Evolutionary conservation across 305 asterid genomes (phyloP).

Genomic region (Fraxinus albicans): DNA sequence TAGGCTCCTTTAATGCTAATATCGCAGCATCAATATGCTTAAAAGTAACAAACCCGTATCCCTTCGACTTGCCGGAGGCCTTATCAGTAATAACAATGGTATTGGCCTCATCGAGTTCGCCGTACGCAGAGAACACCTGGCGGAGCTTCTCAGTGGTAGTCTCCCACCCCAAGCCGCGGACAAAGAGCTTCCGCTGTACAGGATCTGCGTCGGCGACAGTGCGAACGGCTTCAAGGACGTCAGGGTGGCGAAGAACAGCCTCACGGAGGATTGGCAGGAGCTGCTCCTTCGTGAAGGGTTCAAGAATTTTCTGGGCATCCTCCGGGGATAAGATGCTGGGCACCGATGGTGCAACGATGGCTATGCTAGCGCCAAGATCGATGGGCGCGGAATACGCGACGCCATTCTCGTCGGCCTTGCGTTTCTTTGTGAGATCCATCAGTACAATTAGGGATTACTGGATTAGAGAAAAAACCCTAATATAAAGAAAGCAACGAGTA

Average conservation of each 20-base stretch:
- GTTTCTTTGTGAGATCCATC: constrained; percentile 85
- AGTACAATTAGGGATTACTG: not conserved
- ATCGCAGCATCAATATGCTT: constrained; percentile 83
- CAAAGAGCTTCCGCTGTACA: constrained; percentile 73
- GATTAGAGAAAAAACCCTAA: not conserved
- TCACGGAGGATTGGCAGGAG: constrained; percentile 70
- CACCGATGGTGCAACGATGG: constrained; percentile 30
- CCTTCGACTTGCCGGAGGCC: constrained; percentile 74
- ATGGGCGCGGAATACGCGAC: constrained; percentile 41
- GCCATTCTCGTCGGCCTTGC: constrained; percentile 89
- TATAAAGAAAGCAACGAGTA: not conserved
- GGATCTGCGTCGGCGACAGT: constrained; percentile 81
- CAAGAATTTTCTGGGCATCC: constrained; percentile 81
- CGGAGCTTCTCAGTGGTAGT: constrained; percentile 89
- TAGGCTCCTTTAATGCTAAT: constrained; percentile 72
- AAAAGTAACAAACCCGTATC: constrained; percentile 90
- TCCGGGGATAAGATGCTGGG: constrained; percentile 50
- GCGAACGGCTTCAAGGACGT: constrained; percentile 70
- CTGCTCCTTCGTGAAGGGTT: constrained; percentile 78
- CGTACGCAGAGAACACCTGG: constrained; percentile 62
- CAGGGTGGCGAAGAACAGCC: constrained; percentile 79
- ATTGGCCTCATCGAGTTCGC: constrained; percentile 82
- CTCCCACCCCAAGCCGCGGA: constrained; percentile 97
- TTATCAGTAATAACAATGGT: constrained; percentile 81
- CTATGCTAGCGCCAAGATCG: constrained; percentile 27